Conservation (phyloP, 129 eudicot genomes). For the Arctium minus region DNA sequence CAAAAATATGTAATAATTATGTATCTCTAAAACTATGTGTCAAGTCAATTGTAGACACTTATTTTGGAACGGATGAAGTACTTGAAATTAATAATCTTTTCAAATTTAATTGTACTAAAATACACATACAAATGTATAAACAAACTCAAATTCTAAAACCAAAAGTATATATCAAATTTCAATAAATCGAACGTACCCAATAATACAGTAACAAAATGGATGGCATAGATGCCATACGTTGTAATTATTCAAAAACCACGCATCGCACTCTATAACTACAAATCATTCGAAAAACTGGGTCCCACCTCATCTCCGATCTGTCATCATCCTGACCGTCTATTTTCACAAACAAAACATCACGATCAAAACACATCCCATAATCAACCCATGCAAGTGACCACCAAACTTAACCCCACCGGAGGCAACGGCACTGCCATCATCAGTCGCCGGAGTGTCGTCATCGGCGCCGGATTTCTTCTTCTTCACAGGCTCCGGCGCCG, state of each 20-base stretch:
- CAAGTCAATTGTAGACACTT: no score
- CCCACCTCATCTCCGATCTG: not conserved
- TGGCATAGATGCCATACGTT: not conserved
- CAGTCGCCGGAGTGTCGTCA: constrained; percentile 23
- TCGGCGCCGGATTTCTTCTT: constrained; percentile 54
- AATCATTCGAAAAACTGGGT: not conserved
- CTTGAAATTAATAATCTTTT: no score
- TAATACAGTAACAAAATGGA: not conserved
- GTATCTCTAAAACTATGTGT: no score
- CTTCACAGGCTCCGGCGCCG: constrained; percentile 39
- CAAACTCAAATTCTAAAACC: not conserved
- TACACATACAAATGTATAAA: not conserved
- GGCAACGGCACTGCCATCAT: constrained; percentile 32
- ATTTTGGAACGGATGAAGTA: no score
- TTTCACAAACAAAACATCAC: constrained; percentile 27
- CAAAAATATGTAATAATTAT: no score
- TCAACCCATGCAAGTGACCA: constrained; percentile 23
- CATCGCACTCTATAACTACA: constrained; percentile 4
- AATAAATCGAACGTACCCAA: constrained; percentile 2
- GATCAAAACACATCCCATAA: constrained; percentile 11
- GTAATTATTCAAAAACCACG: constrained; percentile 22
- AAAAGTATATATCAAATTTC: not conserved
- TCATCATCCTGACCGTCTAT: constrained; percentile 4
- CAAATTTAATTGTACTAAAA: no score
- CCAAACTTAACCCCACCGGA: constrained; percentile 37